A percentile compares a stretch with the other conserved stretches of the same genome.
Evolutionary conservation across 2,329 filamentous ascomycete genomes (phyloP).

Genomic region (Fusarium subglutinans): DNA sequence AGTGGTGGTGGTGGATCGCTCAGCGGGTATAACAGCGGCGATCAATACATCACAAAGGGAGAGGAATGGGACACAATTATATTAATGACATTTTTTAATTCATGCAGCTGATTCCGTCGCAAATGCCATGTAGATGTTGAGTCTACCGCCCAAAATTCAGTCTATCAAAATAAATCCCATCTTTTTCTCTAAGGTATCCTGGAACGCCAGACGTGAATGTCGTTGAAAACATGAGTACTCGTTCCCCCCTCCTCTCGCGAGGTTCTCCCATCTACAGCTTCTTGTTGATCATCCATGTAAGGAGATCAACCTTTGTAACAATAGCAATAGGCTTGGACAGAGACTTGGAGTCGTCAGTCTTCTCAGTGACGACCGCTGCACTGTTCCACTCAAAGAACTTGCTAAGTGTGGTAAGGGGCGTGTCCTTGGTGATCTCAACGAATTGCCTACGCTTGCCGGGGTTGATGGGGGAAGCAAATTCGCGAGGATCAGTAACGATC

Average conservation of each 20-base stretch:
- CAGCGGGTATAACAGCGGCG: conserved; percentile 55
- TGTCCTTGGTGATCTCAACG: conserved; percentile 93
- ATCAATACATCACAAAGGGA: not conserved
- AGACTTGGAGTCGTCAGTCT: conserved; percentile 62
- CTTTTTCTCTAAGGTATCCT: conserved; percentile 37
- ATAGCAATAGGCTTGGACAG: conserved; percentile 84
- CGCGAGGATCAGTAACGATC: conserved; percentile 86
- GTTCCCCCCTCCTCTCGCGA: conserved; percentile 40
- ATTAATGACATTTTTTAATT: conserved; percentile 43
- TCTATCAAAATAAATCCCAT: conserved; percentile 30
- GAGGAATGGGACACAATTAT: conserved; percentile 19
- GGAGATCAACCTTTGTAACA: conserved; percentile 94
- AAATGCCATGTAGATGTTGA: conserved; percentile 53
- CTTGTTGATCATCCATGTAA: conserved; percentile 88
- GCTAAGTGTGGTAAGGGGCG: conserved; percentile 82
- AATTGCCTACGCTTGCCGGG: conserved; percentile 72
- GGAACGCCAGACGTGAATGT: conserved; percentile 46
- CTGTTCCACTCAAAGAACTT: conserved; percentile 99
- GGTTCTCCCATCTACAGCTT: conserved; percentile 43
- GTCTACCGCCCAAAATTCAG: conserved; percentile 47
- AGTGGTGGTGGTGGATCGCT: conserved; percentile 93
- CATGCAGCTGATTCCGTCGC: conserved; percentile 21
- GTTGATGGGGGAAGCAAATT: conserved; percentile 58
- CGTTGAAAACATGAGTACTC: conserved; percentile 47
- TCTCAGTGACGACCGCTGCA: conserved; percentile 91